These are phyloP conservation scores for Aureobasidium pullulans DNA, from an alignment of 2,329 filamentous ascomycete genomes.

Conservation along the genomic window DNA sequence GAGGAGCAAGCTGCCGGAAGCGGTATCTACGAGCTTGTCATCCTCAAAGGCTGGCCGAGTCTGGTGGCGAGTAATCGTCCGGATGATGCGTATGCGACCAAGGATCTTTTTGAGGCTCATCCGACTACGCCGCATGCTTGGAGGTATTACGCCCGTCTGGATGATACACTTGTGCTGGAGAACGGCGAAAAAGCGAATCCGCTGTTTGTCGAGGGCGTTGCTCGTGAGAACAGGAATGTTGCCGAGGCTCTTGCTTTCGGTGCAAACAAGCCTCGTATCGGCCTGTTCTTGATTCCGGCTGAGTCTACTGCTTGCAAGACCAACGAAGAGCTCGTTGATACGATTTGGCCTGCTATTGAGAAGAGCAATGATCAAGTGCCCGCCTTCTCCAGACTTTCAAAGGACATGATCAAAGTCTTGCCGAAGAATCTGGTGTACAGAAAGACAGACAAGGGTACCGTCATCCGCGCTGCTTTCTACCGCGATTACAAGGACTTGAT, in stretches of 20 bases:
- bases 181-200: slow-evolving; percentile 43
- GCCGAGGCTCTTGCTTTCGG: slow-evolving; percentile 52
- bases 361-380: slow-evolving; percentile 42
- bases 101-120: slow-evolving; percentile 38
- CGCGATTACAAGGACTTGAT: slow-evolving; percentile 39
- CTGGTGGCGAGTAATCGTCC: slow-evolving; percentile 34
- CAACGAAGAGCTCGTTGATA: slow-evolving; percentile 39
- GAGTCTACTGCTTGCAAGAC: slow-evolving; percentile 29
- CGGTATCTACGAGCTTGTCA: slow-evolving; percentile 30
- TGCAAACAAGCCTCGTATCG: slow-evolving; percentile 42
- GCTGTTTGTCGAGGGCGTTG: slow-evolving; percentile 41
- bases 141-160: slow-evolving; percentile 36
- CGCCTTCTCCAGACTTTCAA: slow-evolving; percentile 44
- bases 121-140: slow-evolving; percentile 32
- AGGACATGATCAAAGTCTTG: slow-evolving; percentile 44
- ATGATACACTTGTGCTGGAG: slow-evolving; percentile 37
- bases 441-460: slow-evolving; percentile 48
- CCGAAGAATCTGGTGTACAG: slow-evolving; percentile 37
- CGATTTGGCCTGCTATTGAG: slow-evolving; percentile 42
- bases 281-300: slow-evolving; percentile 47
- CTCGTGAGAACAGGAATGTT: slow-evolving; percentile 44
- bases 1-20: slow-evolving; percentile 24
- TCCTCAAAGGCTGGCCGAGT: slow-evolving; percentile 21
- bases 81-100: slow-evolving; percentile 40
- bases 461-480: slow-evolving; percentile 45